Conservation (phyloP, 2,329 filamentous ascomycete genomes). For the Calonectria naviculata region DNA sequence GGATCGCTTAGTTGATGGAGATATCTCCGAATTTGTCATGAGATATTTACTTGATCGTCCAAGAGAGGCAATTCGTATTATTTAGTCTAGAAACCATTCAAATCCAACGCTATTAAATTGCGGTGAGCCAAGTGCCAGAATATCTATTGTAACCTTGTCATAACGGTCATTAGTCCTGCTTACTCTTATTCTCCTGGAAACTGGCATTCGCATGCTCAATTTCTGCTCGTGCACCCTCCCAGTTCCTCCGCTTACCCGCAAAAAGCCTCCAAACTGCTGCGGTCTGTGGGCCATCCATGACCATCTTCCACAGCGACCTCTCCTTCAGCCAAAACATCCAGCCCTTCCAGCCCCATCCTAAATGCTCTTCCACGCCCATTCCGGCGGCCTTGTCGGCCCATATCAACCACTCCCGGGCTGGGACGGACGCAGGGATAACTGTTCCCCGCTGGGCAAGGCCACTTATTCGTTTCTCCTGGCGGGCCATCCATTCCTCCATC, state of each 20-base stretch:
- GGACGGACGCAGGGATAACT: constrained; percentile 35
- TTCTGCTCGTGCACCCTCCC: constrained; percentile 32
- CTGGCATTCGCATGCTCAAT: constrained; percentile 23
- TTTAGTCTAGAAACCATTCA: not conserved
- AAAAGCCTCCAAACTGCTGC: constrained; percentile 36
- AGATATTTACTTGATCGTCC: not conserved
- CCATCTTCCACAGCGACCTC: constrained; percentile 48
- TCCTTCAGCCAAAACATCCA: constrained; percentile 55
- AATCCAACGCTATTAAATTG: not conserved
- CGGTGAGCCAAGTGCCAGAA: not conserved
- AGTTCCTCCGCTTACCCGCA: constrained; percentile 29
- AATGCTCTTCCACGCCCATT: constrained; percentile 50
- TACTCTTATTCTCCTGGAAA: not conserved
- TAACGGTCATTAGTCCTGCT: constrained; percentile 11
- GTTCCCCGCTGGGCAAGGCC: constrained; percentile 33
- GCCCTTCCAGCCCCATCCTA: constrained; percentile 52
- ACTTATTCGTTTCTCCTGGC: constrained; percentile 31
- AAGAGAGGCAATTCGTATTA: not conserved
- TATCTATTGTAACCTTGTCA: not conserved
- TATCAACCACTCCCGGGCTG: constrained; percentile 35
- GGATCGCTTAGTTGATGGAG: not conserved
- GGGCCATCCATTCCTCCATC: constrained; percentile 46
- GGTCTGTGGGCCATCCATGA: constrained; percentile 40
- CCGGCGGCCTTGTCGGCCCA: constrained; percentile 49
- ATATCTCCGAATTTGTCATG: not conserved